Evolutionary conservation across 2,329 filamentous ascomycete species (phyloP).

Genomic region (Curvularia sp.): DNA sequence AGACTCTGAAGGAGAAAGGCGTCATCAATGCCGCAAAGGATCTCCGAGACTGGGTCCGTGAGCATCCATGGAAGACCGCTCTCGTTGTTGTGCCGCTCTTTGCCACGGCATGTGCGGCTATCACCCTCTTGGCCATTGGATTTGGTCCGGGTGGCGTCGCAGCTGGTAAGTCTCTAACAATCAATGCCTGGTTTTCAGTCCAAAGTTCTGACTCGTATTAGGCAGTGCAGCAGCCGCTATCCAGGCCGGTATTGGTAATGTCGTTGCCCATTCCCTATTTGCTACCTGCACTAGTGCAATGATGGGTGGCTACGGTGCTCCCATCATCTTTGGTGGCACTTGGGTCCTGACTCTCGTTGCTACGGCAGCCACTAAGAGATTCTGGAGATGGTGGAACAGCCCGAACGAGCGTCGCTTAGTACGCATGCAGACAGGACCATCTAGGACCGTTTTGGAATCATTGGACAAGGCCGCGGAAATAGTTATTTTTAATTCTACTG

Average conservation of each 20-base stretch:
- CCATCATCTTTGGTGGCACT: constrained; percentile 19
- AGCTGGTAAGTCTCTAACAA: background rate
- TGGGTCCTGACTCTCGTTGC: background rate
- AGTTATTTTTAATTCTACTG: background rate
- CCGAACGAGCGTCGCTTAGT: background rate
- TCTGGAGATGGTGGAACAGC: background rate
- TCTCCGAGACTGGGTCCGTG: constrained; percentile 6
- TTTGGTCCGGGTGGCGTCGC: constrained; percentile 12
- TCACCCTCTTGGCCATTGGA: constrained; percentile 5
- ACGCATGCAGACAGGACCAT: background rate
- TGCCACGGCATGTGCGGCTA: constrained; percentile 5
- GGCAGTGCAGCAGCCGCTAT: constrained; percentile 33
- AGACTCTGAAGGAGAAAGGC: background rate
- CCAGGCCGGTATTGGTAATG: constrained; percentile 31
- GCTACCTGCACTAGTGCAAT: constrained; percentile 33
- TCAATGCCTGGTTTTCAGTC: background rate
- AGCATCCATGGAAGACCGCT: constrained; percentile 13
- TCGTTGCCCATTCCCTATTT: constrained; percentile 31
- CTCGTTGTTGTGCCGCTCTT: constrained; percentile 12
- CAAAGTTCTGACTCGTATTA: constrained; percentile 6
- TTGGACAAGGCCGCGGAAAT: background rate
- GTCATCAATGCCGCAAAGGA: constrained; percentile 1
- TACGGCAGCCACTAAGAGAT: background rate
- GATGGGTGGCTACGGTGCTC: constrained; percentile 33
- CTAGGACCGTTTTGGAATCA: no score